Conservation (phyloP, 169 alveolate genomes). For the Plasmodium gallinaceum region DNA sequence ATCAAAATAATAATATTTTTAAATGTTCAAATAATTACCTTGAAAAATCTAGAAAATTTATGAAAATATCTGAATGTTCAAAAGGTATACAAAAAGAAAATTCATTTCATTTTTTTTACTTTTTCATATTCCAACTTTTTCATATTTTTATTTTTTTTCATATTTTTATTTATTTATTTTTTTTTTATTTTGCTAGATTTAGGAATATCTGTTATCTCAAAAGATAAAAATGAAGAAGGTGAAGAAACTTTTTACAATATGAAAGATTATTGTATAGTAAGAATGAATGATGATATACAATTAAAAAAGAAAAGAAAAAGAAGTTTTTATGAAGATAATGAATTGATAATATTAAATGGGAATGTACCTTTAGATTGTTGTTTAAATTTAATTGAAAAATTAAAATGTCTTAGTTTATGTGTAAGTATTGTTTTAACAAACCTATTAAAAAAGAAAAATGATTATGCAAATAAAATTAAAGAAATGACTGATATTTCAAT, state of each 20-base stretch:
- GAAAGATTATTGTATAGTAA: slow-evolving; percentile 36
- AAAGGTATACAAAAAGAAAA: not conserved
- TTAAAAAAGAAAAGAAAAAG: slow-evolving; percentile 17
- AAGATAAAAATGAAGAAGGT: slow-evolving; percentile 35
- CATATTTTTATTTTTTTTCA: not conserved
- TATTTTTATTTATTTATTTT: not conserved
- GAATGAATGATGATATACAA: slow-evolving; percentile 38
- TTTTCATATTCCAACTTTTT: not conserved
- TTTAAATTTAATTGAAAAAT: slow-evolving; percentile 59
- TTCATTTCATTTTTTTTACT: not conserved
- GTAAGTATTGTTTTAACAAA: slow-evolving; percentile 60
- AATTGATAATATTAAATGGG: slow-evolving; percentile 33
- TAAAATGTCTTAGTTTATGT: slow-evolving; percentile 69
- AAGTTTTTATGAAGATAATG: slow-evolving; percentile 35
- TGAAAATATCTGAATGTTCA: not conserved
- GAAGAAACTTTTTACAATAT: slow-evolving; percentile 54
- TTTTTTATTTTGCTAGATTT: not conserved
- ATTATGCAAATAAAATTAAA: slow-evolving; percentile 37
- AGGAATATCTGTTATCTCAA: slow-evolving; percentile 37
- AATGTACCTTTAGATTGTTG: slow-evolving; percentile 73
- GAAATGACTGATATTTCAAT: slow-evolving; percentile 22
- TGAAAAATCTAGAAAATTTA: not conserved
- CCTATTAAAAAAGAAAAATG: slow-evolving; percentile 42
- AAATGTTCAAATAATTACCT: not conserved
- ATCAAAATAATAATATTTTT: slow-evolving; percentile 19